phyloP scores from a whole-genome alignment of 768 basidiomycete genomes.

The Rhodotorula sphaerocarpa region DNA sequence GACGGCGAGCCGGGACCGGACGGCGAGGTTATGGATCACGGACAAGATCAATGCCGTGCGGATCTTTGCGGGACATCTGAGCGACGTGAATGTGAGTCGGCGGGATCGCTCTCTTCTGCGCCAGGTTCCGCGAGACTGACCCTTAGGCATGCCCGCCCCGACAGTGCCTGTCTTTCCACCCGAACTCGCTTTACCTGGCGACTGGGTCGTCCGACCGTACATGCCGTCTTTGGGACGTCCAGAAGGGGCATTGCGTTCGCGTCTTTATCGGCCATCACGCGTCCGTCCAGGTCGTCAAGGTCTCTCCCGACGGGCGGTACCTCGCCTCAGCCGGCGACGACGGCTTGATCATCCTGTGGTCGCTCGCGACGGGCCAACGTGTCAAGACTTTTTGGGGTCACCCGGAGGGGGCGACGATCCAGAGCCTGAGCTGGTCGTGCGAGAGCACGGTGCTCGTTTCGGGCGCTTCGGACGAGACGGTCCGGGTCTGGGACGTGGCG shows the following conservation, averaged over 20 bases:
- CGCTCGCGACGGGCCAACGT: conserved; percentile 83
- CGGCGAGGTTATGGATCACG: conserved; percentile 92
- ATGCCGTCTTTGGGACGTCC: conserved; percentile 96
- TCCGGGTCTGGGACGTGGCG: conserved; percentile 89
- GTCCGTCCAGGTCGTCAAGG: conserved; percentile 69
- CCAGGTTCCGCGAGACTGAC: neutral
- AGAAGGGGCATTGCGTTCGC: conserved; percentile 81
- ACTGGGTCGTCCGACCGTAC: conserved; percentile 96
- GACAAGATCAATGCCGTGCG: conserved; percentile 77
- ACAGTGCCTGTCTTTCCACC: conserved; percentile 91
- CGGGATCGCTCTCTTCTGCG: neutral
- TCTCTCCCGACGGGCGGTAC: conserved; percentile 89
- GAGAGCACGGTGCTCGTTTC: conserved; percentile 86
- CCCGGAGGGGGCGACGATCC: conserved; percentile 59
- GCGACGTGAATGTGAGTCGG: conserved; percentile 84
- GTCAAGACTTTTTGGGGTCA: conserved; percentile 97
- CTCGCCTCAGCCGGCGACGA: conserved; percentile 89
- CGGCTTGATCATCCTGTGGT: conserved; percentile 90
- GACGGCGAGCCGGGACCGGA: conserved; percentile 83
- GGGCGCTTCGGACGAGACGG: conserved; percentile 88
- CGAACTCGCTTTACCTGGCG: conserved; percentile 92
- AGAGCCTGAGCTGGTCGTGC: conserved; percentile 81
- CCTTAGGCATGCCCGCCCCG: neutral
- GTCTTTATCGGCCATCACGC: conserved; percentile 95
- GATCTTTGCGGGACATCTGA: conserved; percentile 90